Evolutionary conservation across 2,329 filamentous ascomycete genomes (phyloP).

Genomic region (Exophiala lecanii-corni): DNA sequence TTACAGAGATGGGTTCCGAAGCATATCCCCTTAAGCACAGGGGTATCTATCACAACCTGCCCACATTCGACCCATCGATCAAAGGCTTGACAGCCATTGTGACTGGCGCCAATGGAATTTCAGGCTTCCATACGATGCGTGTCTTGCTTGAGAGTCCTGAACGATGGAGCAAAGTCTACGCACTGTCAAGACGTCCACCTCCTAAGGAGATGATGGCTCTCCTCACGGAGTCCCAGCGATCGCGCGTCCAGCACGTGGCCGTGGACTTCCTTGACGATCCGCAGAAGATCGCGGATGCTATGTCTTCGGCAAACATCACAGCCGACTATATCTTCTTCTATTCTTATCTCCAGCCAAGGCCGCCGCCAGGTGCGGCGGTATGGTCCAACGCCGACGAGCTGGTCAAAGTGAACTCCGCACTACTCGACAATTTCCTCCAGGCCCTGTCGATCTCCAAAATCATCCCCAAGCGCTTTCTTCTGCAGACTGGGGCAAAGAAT

Average conservation of each 20-base stretch:
- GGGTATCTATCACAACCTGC: conserved; percentile 50
- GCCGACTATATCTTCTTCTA: conserved; percentile 51
- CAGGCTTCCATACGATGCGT: conserved; percentile 48
- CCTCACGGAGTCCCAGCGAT: conserved; percentile 33
- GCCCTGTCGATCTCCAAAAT: conserved; percentile 41
- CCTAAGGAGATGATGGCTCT: conserved; percentile 28
- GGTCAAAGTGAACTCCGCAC: conserved; percentile 41
- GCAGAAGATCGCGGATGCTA: conserved; percentile 28
- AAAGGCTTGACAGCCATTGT: conserved; percentile 48
- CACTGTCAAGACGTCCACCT: conserved; percentile 45
- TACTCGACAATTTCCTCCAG: conserved; percentile 47
- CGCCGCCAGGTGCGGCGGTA: conserved; percentile 40
- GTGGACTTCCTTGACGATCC: conserved; percentile 34
- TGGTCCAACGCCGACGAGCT: conserved; percentile 51
- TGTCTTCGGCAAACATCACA: conserved; percentile 17
- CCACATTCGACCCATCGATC: conserved; percentile 40
- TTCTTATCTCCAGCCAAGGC: conserved; percentile 50
- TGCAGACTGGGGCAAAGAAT: conserved; percentile 52
- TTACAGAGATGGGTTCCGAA: conserved; percentile 29
- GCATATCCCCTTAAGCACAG: conserved; percentile 23
- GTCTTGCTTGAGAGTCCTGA: conserved; percentile 41
- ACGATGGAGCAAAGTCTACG: conserved; percentile 51
- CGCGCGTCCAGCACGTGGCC: conserved; percentile 41
- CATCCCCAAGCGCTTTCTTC: conserved; percentile 44
- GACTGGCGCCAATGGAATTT: conserved; percentile 53